A percentile compares a stretch with the other conserved stretches of the same genome.
phyloP scores from a whole-genome alignment of 202 grass and related monocot species.

The Dendrocalamus latiflorus region DNA sequence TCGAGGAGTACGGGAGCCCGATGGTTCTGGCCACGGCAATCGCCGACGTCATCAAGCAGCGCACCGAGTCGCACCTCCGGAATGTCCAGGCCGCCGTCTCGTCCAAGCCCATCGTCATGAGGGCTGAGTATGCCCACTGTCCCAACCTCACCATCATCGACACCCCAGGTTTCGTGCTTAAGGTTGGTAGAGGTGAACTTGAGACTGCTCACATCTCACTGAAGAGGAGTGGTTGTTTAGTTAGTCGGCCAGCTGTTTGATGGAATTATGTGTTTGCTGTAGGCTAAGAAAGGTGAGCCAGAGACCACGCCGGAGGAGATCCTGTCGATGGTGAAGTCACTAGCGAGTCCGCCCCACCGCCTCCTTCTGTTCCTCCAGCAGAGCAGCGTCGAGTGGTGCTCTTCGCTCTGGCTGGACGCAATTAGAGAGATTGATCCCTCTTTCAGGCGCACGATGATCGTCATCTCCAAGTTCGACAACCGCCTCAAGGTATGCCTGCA shows the following conservation, averaged over 20 bases:
- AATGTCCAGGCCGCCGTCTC: slow-evolving; percentile 75
- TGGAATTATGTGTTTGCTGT: slow-evolving; percentile 19
- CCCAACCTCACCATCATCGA: slow-evolving; percentile 99
- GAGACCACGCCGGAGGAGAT: slow-evolving; percentile 78
- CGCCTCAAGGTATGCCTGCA: slow-evolving; percentile 72
- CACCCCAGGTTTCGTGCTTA: slow-evolving; percentile 95
- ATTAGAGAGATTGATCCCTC: slow-evolving; percentile 84
- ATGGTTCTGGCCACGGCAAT: slow-evolving; percentile 61
- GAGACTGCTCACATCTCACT: not conserved
- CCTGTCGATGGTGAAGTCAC: slow-evolving; percentile 81
- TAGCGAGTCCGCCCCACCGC: slow-evolving; percentile 82
- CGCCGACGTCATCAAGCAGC: slow-evolving; percentile 82
- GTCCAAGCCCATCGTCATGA: slow-evolving; percentile 91
- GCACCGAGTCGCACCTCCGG: slow-evolving; percentile 78
- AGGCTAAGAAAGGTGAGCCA: slow-evolving; percentile 98
- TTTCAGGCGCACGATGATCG: slow-evolving; percentile 88
- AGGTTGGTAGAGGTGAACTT: slow-evolving; percentile 39
- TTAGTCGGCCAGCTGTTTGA: slow-evolving; percentile 12
- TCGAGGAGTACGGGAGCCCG: slow-evolving; percentile 80
- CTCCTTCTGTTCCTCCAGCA: slow-evolving; percentile 95
- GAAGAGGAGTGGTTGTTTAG: not conserved
- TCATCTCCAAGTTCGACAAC: slow-evolving; percentile 95
- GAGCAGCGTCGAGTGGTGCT: slow-evolving; percentile 97
- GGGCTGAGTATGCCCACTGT: slow-evolving; percentile 92
- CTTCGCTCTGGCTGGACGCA: slow-evolving; percentile 84